These are phyloP conservation scores for Cystofilobasidium capitatum DNA, from an alignment of 768 basidiomycete genomes.

Conservation along the genomic window DNA sequence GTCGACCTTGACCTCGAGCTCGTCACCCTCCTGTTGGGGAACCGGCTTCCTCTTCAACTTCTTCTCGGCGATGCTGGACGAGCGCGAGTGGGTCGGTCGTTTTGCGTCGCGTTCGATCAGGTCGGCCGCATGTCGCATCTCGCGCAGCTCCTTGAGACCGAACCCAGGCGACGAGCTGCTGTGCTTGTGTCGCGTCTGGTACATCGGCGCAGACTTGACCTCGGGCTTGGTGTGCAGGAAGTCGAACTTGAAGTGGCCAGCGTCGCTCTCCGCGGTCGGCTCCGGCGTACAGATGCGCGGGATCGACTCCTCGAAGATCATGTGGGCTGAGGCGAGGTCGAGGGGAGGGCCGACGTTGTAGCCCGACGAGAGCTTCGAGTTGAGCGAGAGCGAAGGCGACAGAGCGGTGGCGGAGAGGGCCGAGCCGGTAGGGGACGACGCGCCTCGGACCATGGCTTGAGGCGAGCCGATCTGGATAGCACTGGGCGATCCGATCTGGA, in stretches of 20 bases:
- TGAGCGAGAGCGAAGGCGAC: background rate
- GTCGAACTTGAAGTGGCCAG: background rate
- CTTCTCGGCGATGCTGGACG: background rate
- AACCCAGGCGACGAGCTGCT: background rate
- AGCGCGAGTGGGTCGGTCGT: background rate
- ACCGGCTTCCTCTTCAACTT: slow-evolving; percentile 4
- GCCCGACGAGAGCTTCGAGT: background rate
- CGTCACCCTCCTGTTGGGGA: background rate
- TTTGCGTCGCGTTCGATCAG: background rate
- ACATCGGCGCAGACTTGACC: background rate
- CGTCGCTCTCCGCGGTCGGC: background rate
- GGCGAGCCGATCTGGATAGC: background rate
- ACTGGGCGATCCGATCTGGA: background rate
- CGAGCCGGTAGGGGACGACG: background rate
- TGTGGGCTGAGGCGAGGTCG: background rate
- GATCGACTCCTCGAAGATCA: background rate
- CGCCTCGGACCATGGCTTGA: background rate
- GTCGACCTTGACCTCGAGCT: background rate
- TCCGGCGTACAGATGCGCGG: slow-evolving; percentile 2
- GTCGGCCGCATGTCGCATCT: slow-evolving; percentile 6
- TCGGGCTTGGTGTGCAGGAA: background rate
- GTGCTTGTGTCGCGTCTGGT: background rate
- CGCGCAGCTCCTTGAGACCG: background rate
- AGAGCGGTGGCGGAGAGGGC: background rate
- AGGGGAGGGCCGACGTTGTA: background rate